phyloP scores from a whole-genome alignment of 768 basidiomycete genomes.

The Boletus barrowsii region DNA sequence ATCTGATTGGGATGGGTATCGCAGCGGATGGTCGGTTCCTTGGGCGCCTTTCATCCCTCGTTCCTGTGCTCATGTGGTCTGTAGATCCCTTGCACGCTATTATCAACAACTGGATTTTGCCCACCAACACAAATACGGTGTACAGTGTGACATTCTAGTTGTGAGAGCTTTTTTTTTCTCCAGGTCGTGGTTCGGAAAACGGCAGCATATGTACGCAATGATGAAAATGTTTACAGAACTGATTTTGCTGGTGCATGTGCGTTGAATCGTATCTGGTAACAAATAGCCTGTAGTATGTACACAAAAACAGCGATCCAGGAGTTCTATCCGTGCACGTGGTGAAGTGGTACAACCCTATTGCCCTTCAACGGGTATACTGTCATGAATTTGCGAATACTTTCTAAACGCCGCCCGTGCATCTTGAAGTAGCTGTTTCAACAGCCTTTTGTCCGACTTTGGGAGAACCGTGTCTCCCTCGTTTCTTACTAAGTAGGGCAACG shows the following conservation, averaged over 20 bases:
- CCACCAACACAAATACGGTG: constrained; percentile 22
- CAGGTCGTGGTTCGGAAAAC: background rate
- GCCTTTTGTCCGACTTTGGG: background rate
- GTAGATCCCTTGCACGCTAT: background rate
- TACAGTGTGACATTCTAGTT: constrained; percentile 24
- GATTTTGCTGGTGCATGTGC: too few relatives aligned
- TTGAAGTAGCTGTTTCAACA: background rate
- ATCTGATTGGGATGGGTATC: background rate
- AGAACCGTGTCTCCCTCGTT: background rate
- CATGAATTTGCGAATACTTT: background rate
- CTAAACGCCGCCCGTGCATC: background rate
- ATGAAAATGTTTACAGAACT: too few relatives aligned
- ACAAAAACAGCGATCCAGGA: too few relatives aligned
- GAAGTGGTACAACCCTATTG: too few relatives aligned
- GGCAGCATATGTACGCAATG: background rate
- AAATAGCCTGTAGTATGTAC: too few relatives aligned
- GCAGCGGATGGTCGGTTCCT: constrained; percentile 12
- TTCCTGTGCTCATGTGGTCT: background rate
- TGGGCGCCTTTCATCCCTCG: background rate
- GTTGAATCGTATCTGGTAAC: too few relatives aligned
- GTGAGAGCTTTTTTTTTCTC: background rate
- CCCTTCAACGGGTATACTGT: too few relatives aligned
- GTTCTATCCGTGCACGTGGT: too few relatives aligned
- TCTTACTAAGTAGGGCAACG: background rate
- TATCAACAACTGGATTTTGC: constrained; percentile 4